Evolutionary conservation across 345 rosid genomes (phyloP).

Genomic region (Rhodamnia rubescens): DNA sequence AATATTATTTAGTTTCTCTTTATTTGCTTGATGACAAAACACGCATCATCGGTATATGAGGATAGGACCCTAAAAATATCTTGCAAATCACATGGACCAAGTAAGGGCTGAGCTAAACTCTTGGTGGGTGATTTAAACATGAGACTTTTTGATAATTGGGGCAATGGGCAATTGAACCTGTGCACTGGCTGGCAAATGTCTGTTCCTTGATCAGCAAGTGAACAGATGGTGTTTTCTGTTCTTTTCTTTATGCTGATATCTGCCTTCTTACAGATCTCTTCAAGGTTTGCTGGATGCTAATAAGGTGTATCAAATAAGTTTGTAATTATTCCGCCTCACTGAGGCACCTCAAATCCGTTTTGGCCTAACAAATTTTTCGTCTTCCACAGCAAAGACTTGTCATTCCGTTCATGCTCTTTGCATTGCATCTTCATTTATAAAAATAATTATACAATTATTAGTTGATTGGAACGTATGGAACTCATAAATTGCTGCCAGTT

Average conservation of each 20-base stretch:
- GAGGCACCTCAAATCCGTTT: neutral
- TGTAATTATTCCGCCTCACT: neutral
- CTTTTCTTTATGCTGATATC: neutral
- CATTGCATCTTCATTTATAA: neutral
- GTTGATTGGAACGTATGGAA: neutral
- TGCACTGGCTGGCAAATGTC: neutral
- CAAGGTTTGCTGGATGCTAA: neutral
- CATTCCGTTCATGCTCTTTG: neutral
- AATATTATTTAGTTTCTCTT: neutral
- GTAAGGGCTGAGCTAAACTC: neutral
- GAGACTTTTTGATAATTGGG: neutral
- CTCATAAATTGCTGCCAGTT: conserved; percentile 24
- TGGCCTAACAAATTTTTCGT: neutral
- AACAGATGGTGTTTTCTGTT: neutral
- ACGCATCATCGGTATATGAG: neutral
- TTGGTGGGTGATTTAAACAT: neutral
- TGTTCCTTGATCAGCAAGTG: neutral
- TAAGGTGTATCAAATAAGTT: neutral
- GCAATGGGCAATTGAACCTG: neutral
- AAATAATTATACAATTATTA: neutral
- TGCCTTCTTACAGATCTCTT: neutral
- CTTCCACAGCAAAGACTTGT: neutral
- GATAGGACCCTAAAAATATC: neutral
- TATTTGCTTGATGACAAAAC: neutral
- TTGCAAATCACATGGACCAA: neutral